Conservation (phyloP, 306 rosid species). For the Gillenia trifoliata region DNA sequence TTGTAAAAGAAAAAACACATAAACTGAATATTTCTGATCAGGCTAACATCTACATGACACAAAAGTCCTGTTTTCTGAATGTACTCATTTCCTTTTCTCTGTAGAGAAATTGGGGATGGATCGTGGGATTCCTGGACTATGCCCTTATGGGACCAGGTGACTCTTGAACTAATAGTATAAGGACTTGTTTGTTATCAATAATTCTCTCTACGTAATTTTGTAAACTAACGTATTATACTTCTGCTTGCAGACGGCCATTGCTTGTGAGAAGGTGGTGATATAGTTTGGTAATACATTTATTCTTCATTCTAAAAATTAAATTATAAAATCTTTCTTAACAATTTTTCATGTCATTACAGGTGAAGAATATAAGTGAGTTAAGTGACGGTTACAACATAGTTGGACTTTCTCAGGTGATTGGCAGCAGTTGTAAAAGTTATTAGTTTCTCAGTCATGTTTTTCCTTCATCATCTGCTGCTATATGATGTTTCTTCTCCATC, state of each 20-base stretch:
- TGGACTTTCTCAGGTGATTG: conserved; percentile 91
- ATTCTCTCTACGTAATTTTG: conserved; percentile 9
- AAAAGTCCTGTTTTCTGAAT: neutral
- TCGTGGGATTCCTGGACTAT: conserved; percentile 70
- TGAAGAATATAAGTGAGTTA: conserved; percentile 61
- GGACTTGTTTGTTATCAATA: conserved; percentile 8
- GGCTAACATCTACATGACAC: neutral
- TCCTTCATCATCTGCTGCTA: neutral
- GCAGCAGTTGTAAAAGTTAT: neutral
- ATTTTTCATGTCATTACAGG: conserved; percentile 43
- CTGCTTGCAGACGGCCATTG: conserved; percentile 59
- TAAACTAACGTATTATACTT: conserved; percentile 10
- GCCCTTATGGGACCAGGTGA: conserved; percentile 65
- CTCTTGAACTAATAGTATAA: conserved; percentile 5
- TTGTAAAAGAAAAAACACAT: neutral
- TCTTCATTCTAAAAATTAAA: conserved; percentile 13
- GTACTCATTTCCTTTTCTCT: conserved; percentile 21
- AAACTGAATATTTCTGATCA: neutral
- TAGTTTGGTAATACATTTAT: conserved; percentile 29
- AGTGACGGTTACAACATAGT: conserved; percentile 76
- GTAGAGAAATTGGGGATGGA: conserved; percentile 71
- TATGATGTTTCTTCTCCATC: neutral
- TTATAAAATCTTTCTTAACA: conserved; percentile 11
- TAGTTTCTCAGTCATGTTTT: neutral
- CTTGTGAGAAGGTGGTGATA: conserved; percentile 66